These are phyloP conservation scores for Dictyostelium firmibasis DNA, from an alignment of 78 protist genomes.

Conservation along the genomic window DNA sequence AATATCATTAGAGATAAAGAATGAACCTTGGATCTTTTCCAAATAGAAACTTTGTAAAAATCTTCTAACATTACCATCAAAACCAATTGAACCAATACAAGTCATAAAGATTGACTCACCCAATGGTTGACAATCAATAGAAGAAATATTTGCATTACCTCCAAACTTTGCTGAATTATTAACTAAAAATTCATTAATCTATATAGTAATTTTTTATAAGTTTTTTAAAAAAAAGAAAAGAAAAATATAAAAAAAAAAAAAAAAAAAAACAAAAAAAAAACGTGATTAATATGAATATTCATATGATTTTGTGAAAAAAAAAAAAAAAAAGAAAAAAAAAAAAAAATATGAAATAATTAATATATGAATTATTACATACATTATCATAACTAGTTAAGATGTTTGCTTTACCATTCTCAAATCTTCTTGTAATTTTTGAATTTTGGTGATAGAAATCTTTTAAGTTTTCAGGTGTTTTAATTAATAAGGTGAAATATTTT, in stretches of 20 bases:
- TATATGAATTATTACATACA: conserved; percentile 11
- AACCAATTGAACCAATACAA: conserved; percentile 22
- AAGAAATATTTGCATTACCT: background rate
- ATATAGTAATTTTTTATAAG: no score
- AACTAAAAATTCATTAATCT: background rate
- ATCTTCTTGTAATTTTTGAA: conserved; percentile 40
- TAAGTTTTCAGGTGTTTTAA: conserved; percentile 20
- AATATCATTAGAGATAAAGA: conserved; percentile 31
- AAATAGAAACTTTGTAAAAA: conserved; percentile 44
- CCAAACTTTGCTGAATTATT: background rate
- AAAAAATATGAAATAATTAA: background rate
- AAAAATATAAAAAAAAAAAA: background rate
- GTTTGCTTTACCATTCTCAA: background rate
- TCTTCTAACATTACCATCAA: background rate
- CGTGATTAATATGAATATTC: background rate
- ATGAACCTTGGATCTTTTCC: conserved; percentile 19
- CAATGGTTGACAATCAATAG: conserved; percentile 31
- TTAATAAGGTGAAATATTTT: conserved; percentile 15
- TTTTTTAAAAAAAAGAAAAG: background rate
- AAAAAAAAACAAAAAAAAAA: background rate
- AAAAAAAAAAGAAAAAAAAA: background rate
- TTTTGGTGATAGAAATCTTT: conserved; percentile 12
- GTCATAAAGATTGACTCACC: conserved; percentile 1
- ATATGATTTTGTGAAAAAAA: background rate
- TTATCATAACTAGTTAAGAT: background rate